phyloP scores from a whole-genome alignment of 2,329 filamentous ascomycete genomes.

The Hypoxylon sp. region DNA sequence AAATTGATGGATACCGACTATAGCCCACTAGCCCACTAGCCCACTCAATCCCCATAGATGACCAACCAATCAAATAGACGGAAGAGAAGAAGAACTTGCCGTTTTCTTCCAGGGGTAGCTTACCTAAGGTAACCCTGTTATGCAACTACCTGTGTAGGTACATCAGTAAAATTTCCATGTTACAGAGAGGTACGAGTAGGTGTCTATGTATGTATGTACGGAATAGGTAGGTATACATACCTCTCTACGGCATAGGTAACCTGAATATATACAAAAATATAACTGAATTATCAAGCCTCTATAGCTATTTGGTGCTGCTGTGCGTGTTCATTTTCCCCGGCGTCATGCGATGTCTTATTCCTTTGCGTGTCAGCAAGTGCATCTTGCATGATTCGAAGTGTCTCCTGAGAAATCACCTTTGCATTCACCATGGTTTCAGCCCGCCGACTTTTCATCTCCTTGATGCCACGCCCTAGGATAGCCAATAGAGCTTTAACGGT shows the following conservation, averaged over 20 bases:
- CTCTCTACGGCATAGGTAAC: background rate
- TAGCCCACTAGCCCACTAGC: slow-evolving; percentile 15
- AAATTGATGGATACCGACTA: slow-evolving; percentile 32
- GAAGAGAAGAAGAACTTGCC: background rate
- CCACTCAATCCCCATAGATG: slow-evolving; percentile 21
- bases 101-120: background rate
- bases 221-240: background rate
- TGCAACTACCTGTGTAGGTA: no score
- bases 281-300: slow-evolving; percentile 4
- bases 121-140: no score
- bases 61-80: slow-evolving; percentile 21
- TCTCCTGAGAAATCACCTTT: slow-evolving; percentile 41
- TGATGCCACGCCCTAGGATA: slow-evolving; percentile 39
- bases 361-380: slow-evolving; percentile 39
- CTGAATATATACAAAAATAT: slow-evolving; percentile 6
- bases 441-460: slow-evolving; percentile 26
- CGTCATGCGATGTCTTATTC: background rate
- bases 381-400: slow-evolving; percentile 46
- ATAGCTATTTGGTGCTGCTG: background rate
- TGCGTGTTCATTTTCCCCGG: background rate
- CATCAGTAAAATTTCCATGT: no score
- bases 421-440: slow-evolving; percentile 28
- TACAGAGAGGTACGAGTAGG: no score
- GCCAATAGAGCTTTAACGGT: slow-evolving; percentile 24
- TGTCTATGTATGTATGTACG: background rate